These are phyloP conservation scores for Tinospora cordifolia DNA, from an alignment of 164 flowering plant genomes.

Conservation along the genomic window DNA sequence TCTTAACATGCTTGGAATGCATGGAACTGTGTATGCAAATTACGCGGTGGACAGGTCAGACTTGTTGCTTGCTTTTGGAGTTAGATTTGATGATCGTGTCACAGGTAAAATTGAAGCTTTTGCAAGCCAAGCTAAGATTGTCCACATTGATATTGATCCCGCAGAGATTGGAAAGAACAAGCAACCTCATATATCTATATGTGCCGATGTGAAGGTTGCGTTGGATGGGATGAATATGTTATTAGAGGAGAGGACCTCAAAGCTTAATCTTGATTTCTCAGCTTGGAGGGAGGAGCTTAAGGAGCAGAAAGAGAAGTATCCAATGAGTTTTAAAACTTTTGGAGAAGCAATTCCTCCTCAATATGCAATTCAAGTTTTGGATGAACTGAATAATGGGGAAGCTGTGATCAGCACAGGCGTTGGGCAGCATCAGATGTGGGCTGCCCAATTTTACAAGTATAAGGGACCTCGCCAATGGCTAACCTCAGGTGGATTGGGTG, in stretches of 20 bases:
- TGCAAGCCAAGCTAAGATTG: constrained; percentile 67
- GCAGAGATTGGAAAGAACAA: constrained; percentile 77
- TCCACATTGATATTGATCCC: constrained; percentile 62
- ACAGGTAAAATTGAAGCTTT: constrained; percentile 66
- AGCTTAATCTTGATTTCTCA: constrained; percentile 35
- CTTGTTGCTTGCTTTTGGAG: constrained; percentile 67
- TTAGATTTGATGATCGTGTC: constrained; percentile 63
- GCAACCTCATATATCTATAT: constrained; percentile 58
- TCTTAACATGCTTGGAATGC: constrained; percentile 67
- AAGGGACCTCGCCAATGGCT: constrained; percentile 52
- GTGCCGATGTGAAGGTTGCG: constrained; percentile 52
- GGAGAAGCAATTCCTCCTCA: constrained; percentile 67
- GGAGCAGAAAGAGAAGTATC: constrained; percentile 43
- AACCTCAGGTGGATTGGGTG: constrained; percentile 55
- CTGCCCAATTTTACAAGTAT: constrained; percentile 54
- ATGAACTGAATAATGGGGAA: constrained; percentile 41
- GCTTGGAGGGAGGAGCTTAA: constrained; percentile 52
- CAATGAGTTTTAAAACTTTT: constrained; percentile 46
- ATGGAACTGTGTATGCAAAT: constrained; percentile 67
- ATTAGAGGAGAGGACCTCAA: constrained; percentile 25
- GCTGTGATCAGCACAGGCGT: constrained; percentile 58
- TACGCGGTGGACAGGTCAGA: constrained; percentile 56
- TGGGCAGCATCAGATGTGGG: constrained; percentile 74
- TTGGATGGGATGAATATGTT: constrained; percentile 38
- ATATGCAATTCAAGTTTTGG: constrained; percentile 45